Base-by-base conservation (phyloP, 1,139 yeast species). In the Candida smagusa region DNA sequence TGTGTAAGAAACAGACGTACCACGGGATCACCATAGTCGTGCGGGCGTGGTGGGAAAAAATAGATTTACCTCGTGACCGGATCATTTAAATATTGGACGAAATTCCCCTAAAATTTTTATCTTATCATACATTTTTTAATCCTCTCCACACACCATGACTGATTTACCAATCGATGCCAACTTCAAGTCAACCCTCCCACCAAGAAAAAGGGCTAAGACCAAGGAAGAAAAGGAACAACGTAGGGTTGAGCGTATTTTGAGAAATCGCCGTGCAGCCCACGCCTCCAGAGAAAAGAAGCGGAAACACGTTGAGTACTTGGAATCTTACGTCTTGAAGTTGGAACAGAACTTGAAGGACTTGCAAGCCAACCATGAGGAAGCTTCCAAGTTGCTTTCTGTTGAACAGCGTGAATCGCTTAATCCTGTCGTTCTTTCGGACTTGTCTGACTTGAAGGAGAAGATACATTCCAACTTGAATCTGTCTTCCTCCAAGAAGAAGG, bases 191-290 rank as follows among this genome's bases (percentile, higher is more conserved):
- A 52, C 87, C 23, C 72, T 90, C 45, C 97, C 97, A 24, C 97
- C 97, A 38, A 78, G 98, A 47, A 92, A 92, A 67, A 78, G 97
- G 52, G 98, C 98, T 8, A 88, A 86, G 70, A 92, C 98, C 30
- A 80, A 86, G 53, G 97, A 90, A 63, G 98, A 92, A 66, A 92
- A 90, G 68, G 97, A 92, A 63, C 97, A 90, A 64, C 83, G 98
- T 46, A 77, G 96, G 38, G 80, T 90, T 37, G 97, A 92, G 65
- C 73, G 98, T 42, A 89, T 92, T 39, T 72, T 92, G 58, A 78
- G 98, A 58, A 92, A 92, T 62, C 79, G 98, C 54, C 84, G 92
- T 58, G 97, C 98, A 19, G 98, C 98, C 33, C 97, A 92, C 59
- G 96, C 96, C 34, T 86, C 96, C 24, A 79, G 98, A 48, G 98